A percentile compares a stretch with the other conserved stretches of the same genome.
Conservation (phyloP, 106 monocot genomes). For the Hemerocallis citrina region DNA sequence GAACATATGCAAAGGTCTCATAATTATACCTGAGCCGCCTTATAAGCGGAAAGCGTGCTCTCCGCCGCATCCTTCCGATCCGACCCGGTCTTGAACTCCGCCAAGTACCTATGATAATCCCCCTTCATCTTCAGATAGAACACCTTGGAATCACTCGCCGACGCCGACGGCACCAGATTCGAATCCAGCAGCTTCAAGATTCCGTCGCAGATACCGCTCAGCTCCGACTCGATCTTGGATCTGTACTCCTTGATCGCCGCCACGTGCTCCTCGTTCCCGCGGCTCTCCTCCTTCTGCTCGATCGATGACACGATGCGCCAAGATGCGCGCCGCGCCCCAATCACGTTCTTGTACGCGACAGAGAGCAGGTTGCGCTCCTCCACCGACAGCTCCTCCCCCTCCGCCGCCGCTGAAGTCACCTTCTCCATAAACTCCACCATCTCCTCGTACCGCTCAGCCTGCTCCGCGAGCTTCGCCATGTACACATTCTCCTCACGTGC, state of each 20-base stretch:
- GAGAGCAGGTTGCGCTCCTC: conserved; percentile 30
- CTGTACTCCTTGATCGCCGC: conserved; percentile 17
- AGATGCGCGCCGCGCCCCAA: conserved; percentile 15
- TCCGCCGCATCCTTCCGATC: conserved; percentile 23
- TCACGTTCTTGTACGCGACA: conserved; percentile 24
- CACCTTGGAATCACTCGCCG: conserved; percentile 19
- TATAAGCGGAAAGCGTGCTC: conserved; percentile 18
- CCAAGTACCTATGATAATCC: conserved; percentile 20
- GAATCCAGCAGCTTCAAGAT: conserved; percentile 13
- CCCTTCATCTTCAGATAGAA: conserved; percentile 34
- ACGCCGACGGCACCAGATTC: conserved; percentile 13
- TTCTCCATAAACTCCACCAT: conserved; percentile 31
- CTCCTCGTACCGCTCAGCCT: conserved; percentile 28
- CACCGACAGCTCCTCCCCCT: conserved; percentile 17
- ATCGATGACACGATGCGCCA: conserved; percentile 27
- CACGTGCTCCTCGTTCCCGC: conserved; percentile 23
- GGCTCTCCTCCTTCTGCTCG: conserved; percentile 31
- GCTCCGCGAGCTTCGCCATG: conserved; percentile 34
- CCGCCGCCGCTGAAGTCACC: conserved; percentile 7
- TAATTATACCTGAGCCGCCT: conserved; percentile 27
- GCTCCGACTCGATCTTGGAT: conserved; percentile 24
- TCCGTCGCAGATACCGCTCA: conserved; percentile 17
- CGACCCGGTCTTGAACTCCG: conserved; percentile 23
- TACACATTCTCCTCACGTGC: conserved; percentile 22
- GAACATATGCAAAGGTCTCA: too few species aligned